phyloP scores from a whole-genome alignment of 2,329 filamentous ascomycete genomes.

The Ceratocystis smalleyi region DNA sequence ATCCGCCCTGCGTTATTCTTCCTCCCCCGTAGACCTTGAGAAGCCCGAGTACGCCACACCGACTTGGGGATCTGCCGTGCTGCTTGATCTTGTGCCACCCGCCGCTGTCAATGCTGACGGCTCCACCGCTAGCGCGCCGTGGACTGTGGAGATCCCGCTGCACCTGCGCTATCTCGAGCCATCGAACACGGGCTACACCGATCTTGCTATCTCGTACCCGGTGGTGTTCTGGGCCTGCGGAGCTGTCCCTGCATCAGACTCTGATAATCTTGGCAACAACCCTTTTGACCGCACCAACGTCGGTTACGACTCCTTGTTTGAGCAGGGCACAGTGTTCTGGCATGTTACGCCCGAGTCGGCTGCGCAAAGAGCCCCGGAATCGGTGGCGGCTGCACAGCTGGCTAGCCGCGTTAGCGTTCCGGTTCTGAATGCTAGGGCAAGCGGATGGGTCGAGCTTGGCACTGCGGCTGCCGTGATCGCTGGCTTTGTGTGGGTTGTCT shows the following conservation, averaged over 20 bases:
- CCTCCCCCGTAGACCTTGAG: conserved; percentile 73
- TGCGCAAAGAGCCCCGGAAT: neutral
- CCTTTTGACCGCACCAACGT: conserved; percentile 75
- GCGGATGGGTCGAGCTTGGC: conserved; percentile 34
- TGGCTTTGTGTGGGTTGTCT: conserved; percentile 56
- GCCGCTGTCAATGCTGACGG: conserved; percentile 19
- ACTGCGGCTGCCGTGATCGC: conserved; percentile 44
- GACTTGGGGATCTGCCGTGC: conserved; percentile 62
- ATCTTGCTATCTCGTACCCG: conserved; percentile 58
- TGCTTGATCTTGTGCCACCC: conserved; percentile 57
- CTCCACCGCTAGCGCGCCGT: conserved; percentile 25
- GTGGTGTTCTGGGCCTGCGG: conserved; percentile 82
- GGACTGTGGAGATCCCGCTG: conserved; percentile 59
- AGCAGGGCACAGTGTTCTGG: conserved; percentile 64
- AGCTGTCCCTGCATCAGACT: conserved; percentile 34
- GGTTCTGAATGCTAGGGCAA: conserved; percentile 42
- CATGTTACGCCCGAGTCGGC: conserved; percentile 38
- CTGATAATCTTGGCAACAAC: conserved; percentile 53
- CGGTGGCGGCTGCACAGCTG: conserved; percentile 23
- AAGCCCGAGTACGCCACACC: conserved; percentile 67
- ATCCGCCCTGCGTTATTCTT: conserved; percentile 48
- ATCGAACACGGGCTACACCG: conserved; percentile 35
- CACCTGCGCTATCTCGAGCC: conserved; percentile 72
- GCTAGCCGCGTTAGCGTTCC: conserved; percentile 46
- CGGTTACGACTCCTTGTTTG: conserved; percentile 76